These are phyloP conservation scores for Leersia perrieri DNA, from an alignment of 176 grass and related monocot genomes.

Conservation along the genomic window DNA sequence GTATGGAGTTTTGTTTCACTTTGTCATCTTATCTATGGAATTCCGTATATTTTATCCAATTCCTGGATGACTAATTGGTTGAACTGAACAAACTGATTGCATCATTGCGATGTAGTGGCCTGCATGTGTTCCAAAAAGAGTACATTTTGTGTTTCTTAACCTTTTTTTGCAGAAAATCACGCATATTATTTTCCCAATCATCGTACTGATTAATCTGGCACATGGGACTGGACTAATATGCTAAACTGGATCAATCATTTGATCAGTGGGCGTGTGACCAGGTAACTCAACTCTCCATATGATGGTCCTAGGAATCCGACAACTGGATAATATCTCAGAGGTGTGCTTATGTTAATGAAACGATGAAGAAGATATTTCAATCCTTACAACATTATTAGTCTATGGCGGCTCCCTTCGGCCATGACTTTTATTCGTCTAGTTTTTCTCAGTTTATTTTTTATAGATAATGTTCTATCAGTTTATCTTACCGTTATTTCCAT, in stretches of 20 bases:
- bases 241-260: conserved; percentile 18
- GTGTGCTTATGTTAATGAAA: background rate
- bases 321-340: background rate
- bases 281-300: background rate
- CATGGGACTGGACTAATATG: conserved; percentile 21
- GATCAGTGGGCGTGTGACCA: conserved; percentile 14
- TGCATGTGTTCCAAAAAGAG: conserved; percentile 41
- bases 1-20: conserved; percentile 35
- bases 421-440: conserved; percentile 14
- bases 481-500: conserved; percentile 8
- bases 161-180: conserved; percentile 26
- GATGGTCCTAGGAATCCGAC: background rate
- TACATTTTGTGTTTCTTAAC: background rate
- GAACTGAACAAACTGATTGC: conserved; percentile 31
- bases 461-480: no score
- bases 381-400: background rate
- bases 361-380: background rate
- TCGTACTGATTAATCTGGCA: conserved; percentile 16
- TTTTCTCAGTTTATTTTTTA: background rate
- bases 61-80: conserved; percentile 42
- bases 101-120: conserved; percentile 33
- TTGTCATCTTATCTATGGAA: conserved; percentile 27
- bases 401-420: background rate
- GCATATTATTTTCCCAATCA: background rate
- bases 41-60: conserved; percentile 38